Base-by-base conservation (phyloP, 208 protist species). In the Trypanosoma melophagium region DNA sequence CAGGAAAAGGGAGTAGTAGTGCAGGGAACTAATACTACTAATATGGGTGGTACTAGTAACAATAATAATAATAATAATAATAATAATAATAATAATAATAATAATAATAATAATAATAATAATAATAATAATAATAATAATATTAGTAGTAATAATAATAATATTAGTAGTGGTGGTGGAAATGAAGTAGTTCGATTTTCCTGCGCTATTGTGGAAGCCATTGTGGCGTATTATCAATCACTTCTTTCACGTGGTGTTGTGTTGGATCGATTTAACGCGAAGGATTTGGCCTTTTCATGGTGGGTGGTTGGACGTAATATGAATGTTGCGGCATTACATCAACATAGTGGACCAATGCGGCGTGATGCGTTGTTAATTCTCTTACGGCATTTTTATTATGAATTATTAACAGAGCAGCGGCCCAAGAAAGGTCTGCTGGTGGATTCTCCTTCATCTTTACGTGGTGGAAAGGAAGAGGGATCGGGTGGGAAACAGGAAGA, bases 271-370 rank as follows among this genome's bases (percentile, higher is more conserved):
- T 89, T 89, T 69, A 94, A 83, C 61, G 69, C 87, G 57, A 94
- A 94, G 64, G 85, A 91, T 51, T 64, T 94, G 42, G 80, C 76
- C 47, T 94, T 94, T 76, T 79, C 81, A 41, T 91, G 85, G 80
- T 94, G 88, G 88, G 88, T 94, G 21, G 56, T 94, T n/a, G 80
- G 83, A 8, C 72, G 76, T 16, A 80, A 94, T 61, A 94, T 94
- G 88, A 72, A 89, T 71, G 71, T 74, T 5, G 60, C 61, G 2
- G 83, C 79, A 4, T 72, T 94, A 38, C 75, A 87, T 53, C 58
- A 76, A 9, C 67, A 71, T 19, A 44, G 12, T 64, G 76, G 80
- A 38, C 71, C 82, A 2, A 66, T 76, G 59, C 81, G 87, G 17
- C 81, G 84, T 8, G 87, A 93, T 71, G 78, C 81, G 21, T 66